phyloP scores from a whole-genome alignment of 2,329 filamentous ascomycete species.

The Lecanoromycetidae sp. region DNA sequence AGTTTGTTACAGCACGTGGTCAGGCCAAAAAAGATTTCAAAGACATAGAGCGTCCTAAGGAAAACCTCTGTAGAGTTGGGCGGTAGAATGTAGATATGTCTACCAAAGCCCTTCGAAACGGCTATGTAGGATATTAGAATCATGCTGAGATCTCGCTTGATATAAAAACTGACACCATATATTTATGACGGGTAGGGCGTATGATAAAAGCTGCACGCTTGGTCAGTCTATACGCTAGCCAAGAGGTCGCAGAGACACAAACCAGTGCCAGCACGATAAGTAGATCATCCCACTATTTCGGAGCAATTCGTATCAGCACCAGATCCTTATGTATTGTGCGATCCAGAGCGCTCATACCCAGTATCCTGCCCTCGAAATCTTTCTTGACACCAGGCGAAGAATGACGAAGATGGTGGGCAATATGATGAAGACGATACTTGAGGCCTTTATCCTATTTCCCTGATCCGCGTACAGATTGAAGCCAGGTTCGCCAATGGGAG shows the following conservation, averaged over 20 bases:
- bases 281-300: constrained; percentile 14
- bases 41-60: background rate
- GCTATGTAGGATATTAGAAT: background rate
- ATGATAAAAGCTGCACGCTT: background rate
- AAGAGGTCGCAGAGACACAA: background rate
- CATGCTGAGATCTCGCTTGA: background rate
- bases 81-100: constrained; percentile 8
- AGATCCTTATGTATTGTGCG: background rate
- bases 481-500: background rate
- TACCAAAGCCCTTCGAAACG: constrained; percentile 2
- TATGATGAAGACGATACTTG: constrained; percentile 5
- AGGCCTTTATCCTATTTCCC: constrained; percentile 4
- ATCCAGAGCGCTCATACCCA: constrained; percentile 3
- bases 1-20: background rate
- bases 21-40: background rate
- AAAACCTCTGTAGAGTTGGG: background rate
- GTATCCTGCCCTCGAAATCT: constrained; percentile 11
- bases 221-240: background rate
- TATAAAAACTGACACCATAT: background rate
- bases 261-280: constrained; percentile 10
- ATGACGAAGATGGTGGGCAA: constrained; percentile 7
- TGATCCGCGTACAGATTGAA: constrained; percentile 9
- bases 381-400: constrained; percentile 8
- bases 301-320: background rate
- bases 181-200: background rate